Evolutionary conservation across 331 rosid genomes (phyloP), one percentile per base, ranked within the genome.

Genomic region (Rosa hybrid): DNA sequence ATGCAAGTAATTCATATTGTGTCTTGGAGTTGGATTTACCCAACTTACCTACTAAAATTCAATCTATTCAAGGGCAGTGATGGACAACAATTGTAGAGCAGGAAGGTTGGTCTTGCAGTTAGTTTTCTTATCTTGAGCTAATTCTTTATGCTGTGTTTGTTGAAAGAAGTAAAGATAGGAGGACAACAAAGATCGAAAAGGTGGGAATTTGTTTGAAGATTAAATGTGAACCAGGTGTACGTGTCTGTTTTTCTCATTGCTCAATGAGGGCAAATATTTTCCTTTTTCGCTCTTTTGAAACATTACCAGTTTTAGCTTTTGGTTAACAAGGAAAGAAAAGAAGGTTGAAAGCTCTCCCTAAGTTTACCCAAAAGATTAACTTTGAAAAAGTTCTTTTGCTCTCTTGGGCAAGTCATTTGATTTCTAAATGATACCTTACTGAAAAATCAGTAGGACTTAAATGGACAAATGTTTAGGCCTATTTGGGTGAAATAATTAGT

Each of bases 21-120:
- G n/a, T 64, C 44, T 12, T 64, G 42, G 69, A 60, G 67, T 60
- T 23, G 38, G 68, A 25, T 62, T 62, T 62, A 27, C 68, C 68
- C 38, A 25, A 62, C 68, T 62, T 62, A 62, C 41, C 25, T 14
- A 38, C 23, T 39, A 8, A 38, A 8, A 39, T 68, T 67, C 23
- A 34, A 18, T 17, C 13, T 17, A 39, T 41, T 68, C 7, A 38
- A 41, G 8, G 25, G 14, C 25, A 38, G 49, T 39, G 23, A 67
- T 68, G 13, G 72, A 39, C 48, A 68, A 1, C 23, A 39, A 68
- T 68, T 17, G 72, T 68, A 39, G 8, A 68, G 14, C 49, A 68
- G 27, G 44, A 38, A 18, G 49, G 72, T 64, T 64, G 21, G 44
- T 34, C 3, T 30, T 64, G 7, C 13, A 68, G 25, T 17, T 38